phyloP scores from a whole-genome alignment of 805 yeast species.

The Jamesozyma jinghongensis region DNA sequence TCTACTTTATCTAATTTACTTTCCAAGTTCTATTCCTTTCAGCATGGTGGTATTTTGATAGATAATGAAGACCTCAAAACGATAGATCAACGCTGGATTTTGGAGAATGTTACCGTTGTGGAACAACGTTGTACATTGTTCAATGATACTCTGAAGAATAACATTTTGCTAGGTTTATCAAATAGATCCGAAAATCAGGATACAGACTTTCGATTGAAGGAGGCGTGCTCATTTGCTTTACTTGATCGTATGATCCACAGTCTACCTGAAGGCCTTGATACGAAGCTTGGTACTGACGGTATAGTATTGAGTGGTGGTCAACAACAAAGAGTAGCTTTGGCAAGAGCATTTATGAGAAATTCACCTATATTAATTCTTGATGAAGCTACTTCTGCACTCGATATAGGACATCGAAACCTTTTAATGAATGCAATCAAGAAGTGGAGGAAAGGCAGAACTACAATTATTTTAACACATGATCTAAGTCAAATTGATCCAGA shows the following conservation, averaged over 20 bases:
- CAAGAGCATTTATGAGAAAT: conserved; percentile 69
- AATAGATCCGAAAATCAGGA: neutral
- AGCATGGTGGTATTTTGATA: conserved; percentile 48
- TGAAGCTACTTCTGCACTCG: conserved; percentile 81
- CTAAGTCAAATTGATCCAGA: conserved; percentile 42
- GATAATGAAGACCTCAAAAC: conserved; percentile 42
- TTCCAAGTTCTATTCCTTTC: conserved; percentile 45
- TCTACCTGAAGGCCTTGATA: conserved; percentile 48
- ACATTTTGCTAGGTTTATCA: conserved; percentile 41
- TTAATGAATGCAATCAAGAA: conserved; percentile 43
- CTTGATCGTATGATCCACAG: conserved; percentile 40
- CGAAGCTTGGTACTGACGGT: conserved; percentile 40
- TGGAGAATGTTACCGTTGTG: conserved; percentile 57
- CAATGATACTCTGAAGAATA: conserved; percentile 51
- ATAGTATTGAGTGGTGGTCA: conserved; percentile 81
- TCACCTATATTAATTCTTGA: conserved; percentile 73
- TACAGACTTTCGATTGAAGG: conserved; percentile 16
- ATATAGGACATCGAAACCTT: conserved; percentile 37
- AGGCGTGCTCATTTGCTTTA: conserved; percentile 46
- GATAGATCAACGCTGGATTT: conserved; percentile 44
- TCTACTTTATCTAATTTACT: conserved; percentile 67
- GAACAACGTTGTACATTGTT: conserved; percentile 66
- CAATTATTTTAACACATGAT: conserved; percentile 78
- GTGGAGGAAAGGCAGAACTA: conserved; percentile 63
- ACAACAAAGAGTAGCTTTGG: conserved; percentile 71